These are phyloP conservation scores for Pisolithus orientalis DNA, from an alignment of 768 basidiomycete genomes.

Conservation along the genomic window DNA sequence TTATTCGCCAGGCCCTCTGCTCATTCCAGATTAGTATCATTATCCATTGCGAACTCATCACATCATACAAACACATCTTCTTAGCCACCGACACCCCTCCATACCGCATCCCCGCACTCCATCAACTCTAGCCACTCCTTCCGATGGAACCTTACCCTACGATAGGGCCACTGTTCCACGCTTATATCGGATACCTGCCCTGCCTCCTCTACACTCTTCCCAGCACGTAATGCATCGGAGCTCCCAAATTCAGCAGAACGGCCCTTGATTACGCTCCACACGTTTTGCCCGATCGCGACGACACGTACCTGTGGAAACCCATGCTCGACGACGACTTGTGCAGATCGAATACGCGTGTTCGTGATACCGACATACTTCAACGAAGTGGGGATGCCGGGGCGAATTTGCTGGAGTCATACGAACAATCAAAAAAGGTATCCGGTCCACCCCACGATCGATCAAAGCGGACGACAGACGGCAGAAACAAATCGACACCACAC, in stretches of 20 bases:
- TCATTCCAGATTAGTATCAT: no score
- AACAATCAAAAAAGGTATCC: no score
- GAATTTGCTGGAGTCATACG: slow-evolving; percentile 44
- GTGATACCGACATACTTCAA: slow-evolving; percentile 53
- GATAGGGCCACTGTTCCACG: slow-evolving; percentile 52
- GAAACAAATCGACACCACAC: neutral
- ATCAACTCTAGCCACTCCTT: slow-evolving; percentile 62
- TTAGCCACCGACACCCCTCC: slow-evolving; percentile 15
- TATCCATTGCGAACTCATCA: no score
- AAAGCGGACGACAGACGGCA: neutral
- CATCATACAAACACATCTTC: no score
- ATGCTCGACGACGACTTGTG: slow-evolving; percentile 42
- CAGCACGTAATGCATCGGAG: neutral
- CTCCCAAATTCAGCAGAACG: neutral
- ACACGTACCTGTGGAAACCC: slow-evolving; percentile 60
- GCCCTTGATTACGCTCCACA: slow-evolving; percentile 44
- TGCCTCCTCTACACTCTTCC: neutral
- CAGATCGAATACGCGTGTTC: slow-evolving; percentile 38
- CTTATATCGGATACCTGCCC: slow-evolving; percentile 29
- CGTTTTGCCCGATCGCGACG: slow-evolving; percentile 44
- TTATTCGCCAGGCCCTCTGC: no score
- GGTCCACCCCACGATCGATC: no score
- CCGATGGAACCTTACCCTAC: slow-evolving; percentile 44
- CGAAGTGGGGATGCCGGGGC: slow-evolving; percentile 46
- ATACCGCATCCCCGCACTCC: slow-evolving; percentile 52